A percentile compares a stretch with the other conserved stretches of the same genome.
Evolutionary conservation across 2,329 filamentous ascomycete genomes (phyloP).

Genomic region (Aureobasidium sp.): DNA sequence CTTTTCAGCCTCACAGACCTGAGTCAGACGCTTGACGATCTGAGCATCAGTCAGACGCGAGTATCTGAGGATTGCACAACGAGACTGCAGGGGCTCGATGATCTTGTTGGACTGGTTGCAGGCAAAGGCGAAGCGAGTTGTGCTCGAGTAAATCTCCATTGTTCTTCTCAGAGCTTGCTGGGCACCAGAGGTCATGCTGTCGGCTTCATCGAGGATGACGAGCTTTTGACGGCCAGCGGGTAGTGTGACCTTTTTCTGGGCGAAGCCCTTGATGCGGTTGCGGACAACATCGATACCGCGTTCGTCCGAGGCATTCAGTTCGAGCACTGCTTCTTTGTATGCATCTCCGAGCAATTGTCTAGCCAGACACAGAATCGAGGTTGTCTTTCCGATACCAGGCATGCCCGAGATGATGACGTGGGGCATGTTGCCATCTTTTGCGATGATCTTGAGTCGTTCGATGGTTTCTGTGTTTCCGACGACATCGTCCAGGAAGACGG

Average conservation of each 20-base stretch:
- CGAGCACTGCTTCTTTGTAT: constrained; percentile 95
- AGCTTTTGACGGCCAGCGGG: constrained; percentile 88
- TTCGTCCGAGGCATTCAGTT: constrained; percentile 94
- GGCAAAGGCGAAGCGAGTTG: constrained; percentile 93
- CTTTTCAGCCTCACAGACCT: constrained; percentile 88
- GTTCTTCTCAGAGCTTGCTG: constrained; percentile 91
- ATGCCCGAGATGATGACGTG: constrained; percentile 99
- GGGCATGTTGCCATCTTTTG: constrained; percentile 98
- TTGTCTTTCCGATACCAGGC: constrained; percentile 98
- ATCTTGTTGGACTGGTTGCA: constrained; percentile 99
- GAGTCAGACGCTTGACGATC: constrained; percentile 80
- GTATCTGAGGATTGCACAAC: constrained; percentile 93
- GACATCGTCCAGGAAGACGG: constrained; percentile 89
- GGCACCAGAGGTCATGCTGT: constrained; percentile 92
- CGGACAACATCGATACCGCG: constrained; percentile 95
- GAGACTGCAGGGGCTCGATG: constrained; percentile 95
- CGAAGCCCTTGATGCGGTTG: constrained; percentile 96
- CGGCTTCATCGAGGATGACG: constrained; percentile 94
- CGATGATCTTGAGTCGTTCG: constrained; percentile 94
- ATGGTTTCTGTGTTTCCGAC: constrained; percentile 98
- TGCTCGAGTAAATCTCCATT: constrained; percentile 98
- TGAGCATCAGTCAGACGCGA: constrained; percentile 87
- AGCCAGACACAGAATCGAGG: constrained; percentile 86
- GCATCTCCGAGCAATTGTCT: constrained; percentile 83
- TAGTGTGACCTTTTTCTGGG: constrained; percentile 96